Evolutionary conservation across 2,329 filamentous ascomycete species (phyloP).

Genomic region (Mycosphaerelloides madeirae): DNA sequence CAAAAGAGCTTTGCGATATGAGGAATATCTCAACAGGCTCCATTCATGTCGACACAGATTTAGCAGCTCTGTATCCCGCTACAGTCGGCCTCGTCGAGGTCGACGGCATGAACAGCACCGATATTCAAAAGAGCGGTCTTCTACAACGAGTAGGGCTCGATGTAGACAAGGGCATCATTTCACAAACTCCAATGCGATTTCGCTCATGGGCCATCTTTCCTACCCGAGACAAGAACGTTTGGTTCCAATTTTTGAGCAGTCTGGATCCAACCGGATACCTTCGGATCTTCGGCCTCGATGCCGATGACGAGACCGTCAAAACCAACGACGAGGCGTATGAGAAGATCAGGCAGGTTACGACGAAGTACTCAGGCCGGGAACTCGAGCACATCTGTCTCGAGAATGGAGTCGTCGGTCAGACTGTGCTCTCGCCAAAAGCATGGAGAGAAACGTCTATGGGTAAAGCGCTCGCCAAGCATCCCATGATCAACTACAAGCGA

Average conservation of each 20-base stretch:
- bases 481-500: conserved; percentile 33
- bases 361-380: conserved; percentile 37
- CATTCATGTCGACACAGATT: conserved; percentile 46
- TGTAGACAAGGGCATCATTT: conserved; percentile 33
- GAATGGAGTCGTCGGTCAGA: conserved; percentile 27
- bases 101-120: conserved; percentile 34
- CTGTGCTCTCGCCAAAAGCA: conserved; percentile 34
- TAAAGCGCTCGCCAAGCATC: conserved; percentile 38
- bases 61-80: conserved; percentile 44
- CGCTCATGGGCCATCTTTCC: conserved; percentile 46
- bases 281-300: conserved; percentile 44
- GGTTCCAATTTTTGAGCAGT: conserved; percentile 51
- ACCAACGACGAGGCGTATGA: conserved; percentile 32
- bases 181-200: conserved; percentile 38
- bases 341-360: conserved; percentile 31
- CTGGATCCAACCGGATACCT: conserved; percentile 43
- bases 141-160: conserved; percentile 22
- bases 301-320: conserved; percentile 22
- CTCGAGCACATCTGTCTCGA: conserved; percentile 41
- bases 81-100: conserved; percentile 38
- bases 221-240: conserved; percentile 43
- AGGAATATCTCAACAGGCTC: conserved; percentile 23
- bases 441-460: conserved; percentile 45
- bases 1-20: conserved; percentile 36
- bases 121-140: conserved; percentile 28